phyloP scores from a whole-genome alignment of 257 asterid genomes.

The Solanum virginianum region DNA sequence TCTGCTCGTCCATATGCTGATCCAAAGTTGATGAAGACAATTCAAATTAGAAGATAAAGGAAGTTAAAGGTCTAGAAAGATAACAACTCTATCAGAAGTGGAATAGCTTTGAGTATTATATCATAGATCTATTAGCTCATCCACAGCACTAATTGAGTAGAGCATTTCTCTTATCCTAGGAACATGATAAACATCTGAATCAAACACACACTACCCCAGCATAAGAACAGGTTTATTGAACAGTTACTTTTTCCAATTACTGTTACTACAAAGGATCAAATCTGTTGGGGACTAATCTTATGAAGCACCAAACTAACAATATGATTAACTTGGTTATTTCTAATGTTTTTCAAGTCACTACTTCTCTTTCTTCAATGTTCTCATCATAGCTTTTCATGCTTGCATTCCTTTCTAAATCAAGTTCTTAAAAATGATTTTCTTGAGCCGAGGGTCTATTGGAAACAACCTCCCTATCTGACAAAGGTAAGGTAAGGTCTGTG shows the following conservation, averaged over 20 bases:
- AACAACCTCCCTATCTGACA: neutral
- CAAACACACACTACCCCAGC: neutral
- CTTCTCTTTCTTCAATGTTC: neutral
- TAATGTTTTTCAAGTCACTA: neutral
- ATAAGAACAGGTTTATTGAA: neutral
- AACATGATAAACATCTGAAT: neutral
- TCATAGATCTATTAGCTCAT: neutral
- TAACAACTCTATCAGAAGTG: neutral
- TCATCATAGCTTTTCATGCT: neutral
- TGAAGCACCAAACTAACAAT: neutral
- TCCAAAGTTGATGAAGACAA: slow-evolving; percentile 4
- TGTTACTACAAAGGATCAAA: neutral
- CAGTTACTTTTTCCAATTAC: neutral
- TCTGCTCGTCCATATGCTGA: slow-evolving; percentile 86
- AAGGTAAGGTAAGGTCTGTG: neutral
- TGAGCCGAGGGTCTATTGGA: neutral
- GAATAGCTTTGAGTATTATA: neutral
- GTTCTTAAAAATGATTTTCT: neutral
- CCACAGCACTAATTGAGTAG: neutral
- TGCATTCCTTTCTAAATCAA: neutral
- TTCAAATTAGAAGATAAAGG: neutral
- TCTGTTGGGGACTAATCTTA: neutral
- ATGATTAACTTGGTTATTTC: neutral
- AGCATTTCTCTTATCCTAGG: neutral
- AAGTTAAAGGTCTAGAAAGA: neutral